Evolutionary conservation across 2,329 filamentous ascomycete genomes (phyloP), one percentile per base, ranked within the genome.

Genomic region (Alternaria ventricosa): DNA sequence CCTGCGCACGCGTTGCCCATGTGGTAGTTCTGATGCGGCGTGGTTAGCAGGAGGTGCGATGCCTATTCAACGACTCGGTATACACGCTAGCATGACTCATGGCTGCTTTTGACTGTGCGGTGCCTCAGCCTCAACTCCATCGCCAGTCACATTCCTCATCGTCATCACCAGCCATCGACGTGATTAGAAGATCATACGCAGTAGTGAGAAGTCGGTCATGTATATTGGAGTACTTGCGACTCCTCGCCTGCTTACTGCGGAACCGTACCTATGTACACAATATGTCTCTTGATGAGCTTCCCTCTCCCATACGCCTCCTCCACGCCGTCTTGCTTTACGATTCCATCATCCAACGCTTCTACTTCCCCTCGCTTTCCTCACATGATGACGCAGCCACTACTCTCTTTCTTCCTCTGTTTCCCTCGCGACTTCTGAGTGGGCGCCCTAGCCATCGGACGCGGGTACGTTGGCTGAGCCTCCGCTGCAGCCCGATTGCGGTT

Each of bases 401-500:
- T 3, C 2, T 6, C 18, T 1, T 27, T 33, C 27, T 11, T 51
- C 13, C 15, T 15, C 18, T 8, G 8, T 4, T 1, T 1, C 49
- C 3, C 30, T n/a, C 6, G 9, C 22, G 49, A 20, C 13, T 15
- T 22, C 11, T 18, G 27, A 36, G n/a, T 27, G 7, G 28, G 49
- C 18, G 18, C 27, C 8, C n/a, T 50, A 22, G 12, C 9, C 20
- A 46, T 46, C 12, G 27, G 18, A 22, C 18, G 47, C 18, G n/a
- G 47, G 13, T 15, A 30, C 7, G 27, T 22, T 28, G 12, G 18
- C 2, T 30, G 47, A 28, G 27, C n/a, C 2, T 23, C 20, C 12
- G 44, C 1, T 7, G 0, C 25, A 22, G 1, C 0, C 13, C 25
- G 27, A 3, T 1, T 41, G 36, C n/a, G 0, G 9, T 0, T 18